phyloP scores from a whole-genome alignment of 306 rosid genomes.

The Cucurbita argyrosperma region DNA sequence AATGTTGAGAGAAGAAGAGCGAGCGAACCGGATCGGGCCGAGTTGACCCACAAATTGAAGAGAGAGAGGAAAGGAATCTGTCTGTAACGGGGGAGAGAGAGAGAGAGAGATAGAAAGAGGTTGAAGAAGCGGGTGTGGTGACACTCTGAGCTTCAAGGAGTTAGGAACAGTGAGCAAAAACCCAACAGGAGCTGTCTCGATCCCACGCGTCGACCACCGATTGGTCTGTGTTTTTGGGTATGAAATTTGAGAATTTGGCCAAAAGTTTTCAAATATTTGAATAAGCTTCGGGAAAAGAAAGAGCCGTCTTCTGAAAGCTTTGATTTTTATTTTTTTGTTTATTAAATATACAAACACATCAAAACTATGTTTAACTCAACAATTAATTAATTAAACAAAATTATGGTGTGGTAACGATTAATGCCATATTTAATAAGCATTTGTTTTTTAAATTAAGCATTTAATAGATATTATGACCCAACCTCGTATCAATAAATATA shows the following conservation, averaged over 20 bases:
- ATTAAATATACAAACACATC: too few species aligned
- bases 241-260: not conserved
- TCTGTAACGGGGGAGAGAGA: not conserved
- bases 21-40: conserved; percentile 3
- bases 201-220: not conserved
- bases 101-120: not conserved
- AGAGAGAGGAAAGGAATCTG: not conserved
- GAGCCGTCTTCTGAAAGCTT: conserved; percentile 1
- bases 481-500: too few species aligned
- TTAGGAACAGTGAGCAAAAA: not conserved
- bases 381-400: too few species aligned
- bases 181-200: not conserved
- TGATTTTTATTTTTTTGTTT: not conserved
- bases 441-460: too few species aligned
- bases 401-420: too few species aligned
- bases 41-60: conserved; percentile 9
- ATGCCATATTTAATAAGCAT: too few species aligned
- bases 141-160: not conserved
- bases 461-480: too few species aligned
- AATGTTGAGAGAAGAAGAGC: not conserved
- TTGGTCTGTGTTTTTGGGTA: not conserved
- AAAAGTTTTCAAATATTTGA: not conserved
- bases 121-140: conserved; percentile 2
- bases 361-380: too few species aligned
- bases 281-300: not conserved